Conservation (phyloP, 2,329 filamentous ascomycete species). For the Hypoxylon sp. region DNA sequence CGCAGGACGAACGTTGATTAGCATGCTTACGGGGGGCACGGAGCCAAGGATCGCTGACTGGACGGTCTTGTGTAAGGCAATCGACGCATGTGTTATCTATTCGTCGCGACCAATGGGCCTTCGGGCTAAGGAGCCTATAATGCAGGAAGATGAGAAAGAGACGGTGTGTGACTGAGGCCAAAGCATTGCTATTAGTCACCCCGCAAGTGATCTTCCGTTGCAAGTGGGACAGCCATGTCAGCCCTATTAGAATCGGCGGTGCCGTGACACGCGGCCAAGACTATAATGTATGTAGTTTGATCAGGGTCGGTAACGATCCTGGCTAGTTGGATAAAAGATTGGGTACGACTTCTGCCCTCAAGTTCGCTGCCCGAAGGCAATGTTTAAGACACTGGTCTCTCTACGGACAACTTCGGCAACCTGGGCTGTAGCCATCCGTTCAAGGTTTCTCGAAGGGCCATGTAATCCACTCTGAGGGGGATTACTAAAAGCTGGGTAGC, state of each 20-base stretch:
- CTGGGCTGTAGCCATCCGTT: background rate
- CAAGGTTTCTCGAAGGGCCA: conserved; percentile 2
- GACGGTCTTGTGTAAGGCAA: conserved; percentile 36
- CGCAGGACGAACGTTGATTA: conserved; percentile 37
- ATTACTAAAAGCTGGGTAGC: conserved; percentile 5
- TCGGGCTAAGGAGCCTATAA: conserved; percentile 24
- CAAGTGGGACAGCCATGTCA: conserved; percentile 38
- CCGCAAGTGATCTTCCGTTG: conserved; percentile 36
- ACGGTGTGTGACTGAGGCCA: conserved; percentile 42
- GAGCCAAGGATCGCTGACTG: conserved; percentile 30
- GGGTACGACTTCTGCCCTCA: conserved; percentile 17
- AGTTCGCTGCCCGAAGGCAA: conserved; percentile 32
- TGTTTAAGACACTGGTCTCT: background rate
- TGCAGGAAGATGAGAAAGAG: conserved; percentile 33
- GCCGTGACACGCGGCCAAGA: conserved; percentile 43
- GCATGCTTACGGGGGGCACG: conserved; percentile 40
- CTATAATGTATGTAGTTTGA: conserved; percentile 25
- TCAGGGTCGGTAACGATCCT: conserved; percentile 33
- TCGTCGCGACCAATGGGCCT: conserved; percentile 36
- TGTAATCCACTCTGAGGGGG: background rate
- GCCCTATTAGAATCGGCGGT: conserved; percentile 42
- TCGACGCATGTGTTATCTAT: conserved; percentile 33
- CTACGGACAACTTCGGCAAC: conserved; percentile 12
- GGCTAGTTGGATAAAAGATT: conserved; percentile 27
- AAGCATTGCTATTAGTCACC: conserved; percentile 41